Percentiles rank a stretch among this genome's conserved stretches.
phyloP scores from a whole-genome alignment of 495 filamentous ascomycete genomes.

The Xylona heveae region DNA sequence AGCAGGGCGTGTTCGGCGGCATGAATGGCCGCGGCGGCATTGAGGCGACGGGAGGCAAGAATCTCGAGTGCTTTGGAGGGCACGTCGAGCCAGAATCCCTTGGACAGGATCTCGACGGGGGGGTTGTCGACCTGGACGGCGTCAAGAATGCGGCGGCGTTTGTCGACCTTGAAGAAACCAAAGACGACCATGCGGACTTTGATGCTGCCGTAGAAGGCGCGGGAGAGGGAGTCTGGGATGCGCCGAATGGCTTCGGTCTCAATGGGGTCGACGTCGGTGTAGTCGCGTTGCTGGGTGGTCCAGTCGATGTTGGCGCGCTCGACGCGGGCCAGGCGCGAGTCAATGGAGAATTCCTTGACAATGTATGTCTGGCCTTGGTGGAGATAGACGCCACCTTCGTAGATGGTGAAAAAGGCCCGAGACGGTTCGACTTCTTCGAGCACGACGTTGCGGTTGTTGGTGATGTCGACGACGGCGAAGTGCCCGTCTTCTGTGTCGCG shows the following conservation, averaged over 20 bases:
- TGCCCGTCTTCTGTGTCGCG: slow-evolving; percentile 83
- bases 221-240: slow-evolving; percentile 31
- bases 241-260: slow-evolving; percentile 67
- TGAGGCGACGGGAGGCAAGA: slow-evolving; percentile 44
- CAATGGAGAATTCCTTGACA: slow-evolving; percentile 69
- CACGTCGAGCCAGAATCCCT: slow-evolving; percentile 95
- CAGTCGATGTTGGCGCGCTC: slow-evolving; percentile 79
- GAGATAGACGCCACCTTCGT: slow-evolving; percentile 93
- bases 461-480: slow-evolving; percentile 83
- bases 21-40: slow-evolving; percentile 80
- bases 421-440: slow-evolving; percentile 94
- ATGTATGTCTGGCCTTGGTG: slow-evolving; percentile 88
- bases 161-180: slow-evolving; percentile 91
- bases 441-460: slow-evolving; percentile 57
- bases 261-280: slow-evolving; percentile 81
- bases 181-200: slow-evolving; percentile 71
- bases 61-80: slow-evolving; percentile 61
- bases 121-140: slow-evolving; percentile 87
- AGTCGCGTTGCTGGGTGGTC: slow-evolving; percentile 86
- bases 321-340: slow-evolving; percentile 52
- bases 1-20: slow-evolving; percentile 84
- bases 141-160: slow-evolving; percentile 63
- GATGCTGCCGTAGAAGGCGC: slow-evolving; percentile 70
- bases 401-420: slow-evolving; percentile 85
- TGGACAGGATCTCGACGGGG: slow-evolving; percentile 60